Evolutionary conservation across 106 monocot species (phyloP).

Genomic region (Dioscorea alata): DNA sequence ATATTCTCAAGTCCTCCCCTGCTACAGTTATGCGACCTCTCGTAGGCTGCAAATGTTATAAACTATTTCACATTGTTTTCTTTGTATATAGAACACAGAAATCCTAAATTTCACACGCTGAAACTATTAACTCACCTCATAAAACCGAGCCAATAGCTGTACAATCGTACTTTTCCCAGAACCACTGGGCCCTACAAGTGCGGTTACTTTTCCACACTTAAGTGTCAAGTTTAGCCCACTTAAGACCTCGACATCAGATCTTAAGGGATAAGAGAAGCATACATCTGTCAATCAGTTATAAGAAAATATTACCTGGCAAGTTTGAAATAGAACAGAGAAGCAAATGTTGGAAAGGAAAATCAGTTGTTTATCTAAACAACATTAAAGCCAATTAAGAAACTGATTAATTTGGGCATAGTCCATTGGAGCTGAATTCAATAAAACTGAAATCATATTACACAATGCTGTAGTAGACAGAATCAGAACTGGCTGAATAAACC

Average conservation of each 20-base stretch:
- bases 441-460: too few species aligned
- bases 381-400: too few species aligned
- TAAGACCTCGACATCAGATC: conserved; percentile 76
- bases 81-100: not conserved
- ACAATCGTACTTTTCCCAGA: conserved; percentile 99
- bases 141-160: conserved; percentile 92
- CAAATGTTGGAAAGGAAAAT: too few species aligned
- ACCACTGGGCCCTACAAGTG: conserved; percentile 97
- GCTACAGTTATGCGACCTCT: conserved; percentile 86
- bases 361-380: too few species aligned
- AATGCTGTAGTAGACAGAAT: too few species aligned
- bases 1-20: conserved; percentile 85
- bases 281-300: conserved; percentile 50
- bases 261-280: conserved; percentile 86
- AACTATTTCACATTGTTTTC: too few species aligned
- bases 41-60: conserved; percentile 55
- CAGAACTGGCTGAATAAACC: too few species aligned
- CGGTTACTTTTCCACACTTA: conserved; percentile 83
- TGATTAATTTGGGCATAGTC: too few species aligned
- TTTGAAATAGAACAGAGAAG: not conserved
- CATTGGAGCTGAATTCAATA: too few species aligned
- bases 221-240: conserved; percentile 72
- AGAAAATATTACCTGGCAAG: conserved; percentile 7
- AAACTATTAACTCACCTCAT: conserved; percentile 61
- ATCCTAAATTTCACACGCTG: not conserved